phyloP scores from a whole-genome alignment of 139 green algal species.

The Auxenochlorella pyrenoidosa region DNA sequence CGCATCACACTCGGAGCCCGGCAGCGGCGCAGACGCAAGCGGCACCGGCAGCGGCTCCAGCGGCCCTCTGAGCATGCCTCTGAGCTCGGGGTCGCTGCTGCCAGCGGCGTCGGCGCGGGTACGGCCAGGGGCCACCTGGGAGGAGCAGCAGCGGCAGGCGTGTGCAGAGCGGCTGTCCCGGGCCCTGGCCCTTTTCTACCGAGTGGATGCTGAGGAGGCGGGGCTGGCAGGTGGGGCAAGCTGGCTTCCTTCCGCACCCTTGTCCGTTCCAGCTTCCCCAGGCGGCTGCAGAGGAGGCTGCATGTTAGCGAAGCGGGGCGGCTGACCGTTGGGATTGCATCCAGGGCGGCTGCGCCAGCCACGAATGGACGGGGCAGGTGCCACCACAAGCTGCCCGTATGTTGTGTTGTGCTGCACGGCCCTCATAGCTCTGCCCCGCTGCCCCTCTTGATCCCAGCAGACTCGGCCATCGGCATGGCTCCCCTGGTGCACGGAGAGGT shows the following conservation, averaged over 20 bases:
- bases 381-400: too few species aligned
- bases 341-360: too few species aligned
- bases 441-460: background rate
- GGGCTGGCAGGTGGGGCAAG: background rate
- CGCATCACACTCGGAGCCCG: background rate
- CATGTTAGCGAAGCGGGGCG: background rate
- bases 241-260: too few species aligned
- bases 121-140: background rate
- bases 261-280: background rate
- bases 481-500: constrained; percentile 43
- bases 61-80: background rate
- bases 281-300: background rate
- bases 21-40: background rate
- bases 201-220: constrained; percentile 1
- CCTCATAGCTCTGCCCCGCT: background rate
- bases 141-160: constrained; percentile 8
- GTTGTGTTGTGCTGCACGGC: too few species aligned
- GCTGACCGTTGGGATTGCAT: background rate
- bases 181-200: constrained; percentile 8
- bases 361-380: background rate
- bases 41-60: background rate
- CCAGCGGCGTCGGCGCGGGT: too few species aligned
- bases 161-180: constrained; percentile 16
- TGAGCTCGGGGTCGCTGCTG: too few species aligned
- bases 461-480: constrained; percentile 17